These are phyloP conservation scores for Aureobasidium sp. DNA, from an alignment of 2,329 filamentous ascomycete species.

Conservation along the genomic window DNA sequence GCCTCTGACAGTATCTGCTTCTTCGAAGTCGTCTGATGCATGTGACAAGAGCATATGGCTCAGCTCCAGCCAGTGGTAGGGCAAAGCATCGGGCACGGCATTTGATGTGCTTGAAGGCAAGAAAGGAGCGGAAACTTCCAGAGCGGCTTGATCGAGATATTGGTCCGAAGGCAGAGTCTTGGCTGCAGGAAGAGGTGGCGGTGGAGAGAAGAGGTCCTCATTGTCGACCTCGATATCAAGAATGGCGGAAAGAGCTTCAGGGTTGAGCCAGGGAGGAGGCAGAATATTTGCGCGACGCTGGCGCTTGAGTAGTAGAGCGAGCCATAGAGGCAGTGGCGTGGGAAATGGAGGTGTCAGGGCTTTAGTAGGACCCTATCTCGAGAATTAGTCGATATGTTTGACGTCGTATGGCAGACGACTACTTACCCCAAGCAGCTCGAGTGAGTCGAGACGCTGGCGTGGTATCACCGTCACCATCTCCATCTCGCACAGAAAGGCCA, in stretches of 20 bases:
- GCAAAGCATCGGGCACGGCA: slow-evolving; percentile 63
- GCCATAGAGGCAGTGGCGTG: slow-evolving; percentile 78
- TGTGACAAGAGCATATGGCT: slow-evolving; percentile 80
- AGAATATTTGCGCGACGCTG: slow-evolving; percentile 90
- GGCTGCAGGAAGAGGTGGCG: slow-evolving; percentile 57
- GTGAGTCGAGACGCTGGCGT: slow-evolving; percentile 78
- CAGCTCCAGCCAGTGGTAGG: slow-evolving; percentile 93
- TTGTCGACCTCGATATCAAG: slow-evolving; percentile 73
- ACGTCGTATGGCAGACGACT: slow-evolving; percentile 20
- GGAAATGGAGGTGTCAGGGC: slow-evolving; percentile 74
- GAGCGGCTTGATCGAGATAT: slow-evolving; percentile 8
- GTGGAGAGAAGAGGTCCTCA: slow-evolving; percentile 66
- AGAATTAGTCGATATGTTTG: neutral
- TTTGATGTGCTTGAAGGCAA: slow-evolving; percentile 62
- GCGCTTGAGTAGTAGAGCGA: slow-evolving; percentile 88
- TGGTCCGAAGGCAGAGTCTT: slow-evolving; percentile 29
- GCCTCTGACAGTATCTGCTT: slow-evolving; percentile 66
- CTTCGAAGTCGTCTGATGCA: slow-evolving; percentile 72
- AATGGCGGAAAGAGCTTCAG: slow-evolving; percentile 66
- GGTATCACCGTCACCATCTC: slow-evolving; percentile 90
- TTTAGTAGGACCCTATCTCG: slow-evolving; percentile 66
- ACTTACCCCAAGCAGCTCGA: slow-evolving; percentile 79
- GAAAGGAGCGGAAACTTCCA: slow-evolving; percentile 58
- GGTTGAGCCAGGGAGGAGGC: slow-evolving; percentile 80
- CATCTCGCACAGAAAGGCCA: slow-evolving; percentile 95